phyloP scores from a whole-genome alignment of 2,329 filamentous ascomycete genomes.

The Pseudogymnoascus sp. region DNA sequence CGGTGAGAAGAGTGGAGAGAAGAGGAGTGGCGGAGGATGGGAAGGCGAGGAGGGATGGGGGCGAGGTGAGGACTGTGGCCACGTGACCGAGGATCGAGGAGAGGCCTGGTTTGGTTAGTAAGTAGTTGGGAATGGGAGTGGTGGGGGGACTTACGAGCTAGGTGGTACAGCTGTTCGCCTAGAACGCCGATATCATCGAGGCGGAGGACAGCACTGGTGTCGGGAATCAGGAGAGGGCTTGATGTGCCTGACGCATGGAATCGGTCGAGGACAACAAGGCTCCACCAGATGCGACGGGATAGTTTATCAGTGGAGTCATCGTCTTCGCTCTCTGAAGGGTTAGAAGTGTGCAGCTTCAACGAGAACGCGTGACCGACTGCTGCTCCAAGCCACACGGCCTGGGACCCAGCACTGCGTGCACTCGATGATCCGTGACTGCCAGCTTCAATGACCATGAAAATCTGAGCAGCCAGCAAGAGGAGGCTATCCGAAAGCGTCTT shows the following conservation, averaged over 20 bases:
- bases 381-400: conserved; percentile 49
- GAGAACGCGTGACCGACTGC: conserved; percentile 58
- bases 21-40: conserved; percentile 33
- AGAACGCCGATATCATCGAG: conserved; percentile 51
- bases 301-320: conserved; percentile 54
- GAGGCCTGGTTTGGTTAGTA: conserved; percentile 34
- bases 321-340: conserved; percentile 39
- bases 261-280: conserved; percentile 60
- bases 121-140: background rate
- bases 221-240: conserved; percentile 52
- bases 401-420: conserved; percentile 36
- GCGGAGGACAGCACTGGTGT: conserved; percentile 50
- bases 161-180: conserved; percentile 54
- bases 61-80: conserved; percentile 36
- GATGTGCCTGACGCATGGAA: conserved; percentile 64
- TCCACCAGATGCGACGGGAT: conserved; percentile 61
- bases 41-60: conserved; percentile 32
- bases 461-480: conserved; percentile 56
- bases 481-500: conserved; percentile 34
- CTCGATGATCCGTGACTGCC: conserved; percentile 42
- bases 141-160: conserved; percentile 47
- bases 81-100: conserved; percentile 50
- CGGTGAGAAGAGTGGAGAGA: conserved; percentile 42
- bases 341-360: conserved; percentile 49
- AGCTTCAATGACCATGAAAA: conserved; percentile 58